Percentiles rank a stretch among this genome's conserved stretches.
These are phyloP conservation scores for Polygonum maritimum DNA, from an alignment of 148 eudicot species.

Conservation along the genomic window DNA sequence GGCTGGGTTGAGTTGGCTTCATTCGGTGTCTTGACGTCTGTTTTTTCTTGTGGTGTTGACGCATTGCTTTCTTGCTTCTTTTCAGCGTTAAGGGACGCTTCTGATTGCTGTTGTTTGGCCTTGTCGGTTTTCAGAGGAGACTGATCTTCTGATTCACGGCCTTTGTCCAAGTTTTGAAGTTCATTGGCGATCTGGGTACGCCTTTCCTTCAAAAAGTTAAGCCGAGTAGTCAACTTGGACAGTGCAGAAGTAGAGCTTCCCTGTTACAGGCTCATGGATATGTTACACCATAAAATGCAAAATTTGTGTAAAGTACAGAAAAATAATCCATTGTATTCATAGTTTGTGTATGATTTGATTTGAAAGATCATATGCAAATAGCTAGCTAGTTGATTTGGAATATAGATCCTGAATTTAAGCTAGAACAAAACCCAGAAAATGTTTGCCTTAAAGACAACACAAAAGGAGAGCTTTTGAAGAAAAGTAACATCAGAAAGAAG, in stretches of 20 bases:
- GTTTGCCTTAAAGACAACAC: not conserved
- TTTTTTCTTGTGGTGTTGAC: conserved; percentile 13
- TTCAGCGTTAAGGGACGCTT: conserved; percentile 17
- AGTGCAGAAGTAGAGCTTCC: conserved; percentile 56
- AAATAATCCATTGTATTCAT: not conserved
- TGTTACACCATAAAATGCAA: not conserved
- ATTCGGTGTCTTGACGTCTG: conserved; percentile 14
- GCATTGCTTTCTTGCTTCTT: conserved; percentile 22
- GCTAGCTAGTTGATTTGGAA: not conserved
- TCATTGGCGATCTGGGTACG: conserved; percentile 60
- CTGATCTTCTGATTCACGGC: conserved; percentile 21
- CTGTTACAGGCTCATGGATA: conserved; percentile 25
- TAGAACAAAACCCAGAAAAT: not conserved
- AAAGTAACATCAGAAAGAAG: not conserved
- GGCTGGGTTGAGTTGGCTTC: conserved; percentile 14
- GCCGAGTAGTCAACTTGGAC: conserved; percentile 79
- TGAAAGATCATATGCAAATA: not conserved
- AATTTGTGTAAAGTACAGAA: not conserved
- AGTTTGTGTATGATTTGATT: not conserved
- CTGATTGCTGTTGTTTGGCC: conserved; percentile 16
- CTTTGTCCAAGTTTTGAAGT: conserved; percentile 61
- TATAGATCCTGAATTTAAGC: not conserved
- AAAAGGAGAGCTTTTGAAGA: not conserved
- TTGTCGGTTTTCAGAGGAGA: conserved; percentile 24
- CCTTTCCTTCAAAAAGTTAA: conserved; percentile 85